Evolutionary conservation across 2,329 filamentous ascomycete species (phyloP).

Genomic region (Paraconiothyrium brasiliense): DNA sequence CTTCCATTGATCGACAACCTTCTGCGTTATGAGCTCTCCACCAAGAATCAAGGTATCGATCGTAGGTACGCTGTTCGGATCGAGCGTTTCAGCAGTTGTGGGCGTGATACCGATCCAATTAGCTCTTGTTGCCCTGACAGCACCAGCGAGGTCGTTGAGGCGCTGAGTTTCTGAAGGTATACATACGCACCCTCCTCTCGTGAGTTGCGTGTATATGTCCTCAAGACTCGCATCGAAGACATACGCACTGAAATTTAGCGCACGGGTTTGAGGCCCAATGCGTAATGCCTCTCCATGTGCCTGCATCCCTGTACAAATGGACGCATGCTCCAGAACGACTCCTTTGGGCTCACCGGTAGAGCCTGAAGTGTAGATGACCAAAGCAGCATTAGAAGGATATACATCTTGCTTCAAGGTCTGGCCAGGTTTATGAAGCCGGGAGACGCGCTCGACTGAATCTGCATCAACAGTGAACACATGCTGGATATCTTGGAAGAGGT

Average conservation of each 20-base stretch:
- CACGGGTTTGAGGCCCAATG: constrained; percentile 1
- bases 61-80: not conserved
- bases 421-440: not conserved
- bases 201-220: constrained; percentile 65
- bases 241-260: constrained; percentile 64
- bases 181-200: constrained; percentile 68
- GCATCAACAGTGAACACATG: constrained; percentile 2
- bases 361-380: constrained; percentile 64
- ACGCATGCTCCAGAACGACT: constrained; percentile 59
- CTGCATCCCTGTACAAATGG: constrained; percentile 11
- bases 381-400: constrained; percentile 55
- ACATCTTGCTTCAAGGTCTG: constrained; percentile 2
- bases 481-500: not conserved
- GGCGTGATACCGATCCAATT: constrained; percentile 10
- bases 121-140: constrained; percentile 47
- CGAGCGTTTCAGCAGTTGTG: not conserved
- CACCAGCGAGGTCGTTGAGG: constrained; percentile 61
- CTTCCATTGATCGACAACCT: constrained; percentile 10
- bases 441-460: not conserved
- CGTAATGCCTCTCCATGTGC: constrained; percentile 9
- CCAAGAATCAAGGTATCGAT: constrained; percentile 5
- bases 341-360: constrained; percentile 59
- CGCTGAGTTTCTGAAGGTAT: constrained; percentile 62
- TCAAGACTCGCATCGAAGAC: constrained; percentile 65
- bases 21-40: constrained; percentile 15